Evolutionary conservation across 1,284 basidiomycete genomes (phyloP), one percentile per base, ranked within the genome.

Genomic region (Kwoniella shivajii): DNA sequence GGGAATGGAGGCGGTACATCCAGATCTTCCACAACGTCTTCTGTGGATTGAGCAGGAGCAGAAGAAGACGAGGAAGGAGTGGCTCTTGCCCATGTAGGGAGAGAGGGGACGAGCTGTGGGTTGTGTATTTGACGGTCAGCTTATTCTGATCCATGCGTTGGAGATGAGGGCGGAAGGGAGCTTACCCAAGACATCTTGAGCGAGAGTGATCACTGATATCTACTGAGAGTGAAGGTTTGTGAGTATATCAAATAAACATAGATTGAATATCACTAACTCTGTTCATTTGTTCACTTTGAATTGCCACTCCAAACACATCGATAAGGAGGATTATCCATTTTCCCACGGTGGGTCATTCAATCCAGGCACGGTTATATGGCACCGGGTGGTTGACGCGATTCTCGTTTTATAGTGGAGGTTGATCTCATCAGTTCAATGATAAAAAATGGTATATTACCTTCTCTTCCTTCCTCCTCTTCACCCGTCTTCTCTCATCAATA

Each of bases 1-100:
- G 93, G 94, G 74, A 96, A 96, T 0, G 86, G 85, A 3, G 93
- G 92, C 1, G 91, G 87, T 2, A 75, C 72, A 66, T 92, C 88
- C 59, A 86, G 83, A 58, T 86, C 84, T 41, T 82, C 82, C 64
- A 85, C 85, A 11, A 77, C 75, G 1, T 79, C 74, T 0, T 69
- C 59, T 22, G 54, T 81, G 13, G n/a, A 31, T 22, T 10, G 34
- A 34, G 36, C 16, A 33, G 41, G n/a, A 7, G n/a, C 41, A 13
- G 45, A 42, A 10, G 45, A 49, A 7, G 54, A 49, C 16, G 54
- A 56, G 18, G 54, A 37, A 13, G 47, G 54, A 13, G 54, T 56
- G 11, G 54, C 24, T 39, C 54, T 37, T 22, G n/a, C 29, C 54
- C 54, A 56, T 7, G 54, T 42, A 29, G 54, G 57, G 13, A 59